A percentile compares a stretch with the other conserved stretches of the same genome.
phyloP scores from a whole-genome alignment of 2,329 filamentous ascomycete species.

The Colletotrichum sp. region DNA sequence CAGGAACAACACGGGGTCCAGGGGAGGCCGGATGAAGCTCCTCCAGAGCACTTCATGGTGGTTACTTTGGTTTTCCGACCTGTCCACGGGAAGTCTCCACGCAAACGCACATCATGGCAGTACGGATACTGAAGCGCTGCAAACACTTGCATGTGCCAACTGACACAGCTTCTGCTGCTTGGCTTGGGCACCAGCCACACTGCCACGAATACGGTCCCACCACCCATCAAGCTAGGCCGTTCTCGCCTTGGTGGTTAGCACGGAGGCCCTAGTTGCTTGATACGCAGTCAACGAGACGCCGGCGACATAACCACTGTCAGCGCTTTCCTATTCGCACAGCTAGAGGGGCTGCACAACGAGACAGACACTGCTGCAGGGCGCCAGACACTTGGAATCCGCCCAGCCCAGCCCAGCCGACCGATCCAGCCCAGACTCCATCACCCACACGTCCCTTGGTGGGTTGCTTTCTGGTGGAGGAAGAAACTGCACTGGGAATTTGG shows the following conservation, averaged over 20 bases:
- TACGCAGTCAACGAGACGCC: not conserved
- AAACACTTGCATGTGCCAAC: not conserved
- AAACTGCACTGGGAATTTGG: not conserved
- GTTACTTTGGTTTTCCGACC: not conserved
- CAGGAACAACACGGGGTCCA: not conserved
- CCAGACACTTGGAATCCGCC: constrained; percentile 9
- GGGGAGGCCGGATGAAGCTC: not conserved
- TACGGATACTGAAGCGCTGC: not conserved
- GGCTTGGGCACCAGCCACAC: constrained; percentile 7
- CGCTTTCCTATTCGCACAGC: not conserved
- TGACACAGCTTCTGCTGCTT: not conserved
- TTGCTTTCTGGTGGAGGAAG: not conserved
- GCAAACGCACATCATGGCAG: not conserved
- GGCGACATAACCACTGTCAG: not conserved
- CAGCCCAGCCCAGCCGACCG: not conserved
- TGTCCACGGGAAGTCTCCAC: not conserved
- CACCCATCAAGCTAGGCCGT: not conserved
- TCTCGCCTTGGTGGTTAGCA: not conserved
- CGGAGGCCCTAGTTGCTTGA: not conserved
- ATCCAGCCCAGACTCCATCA: not conserved
- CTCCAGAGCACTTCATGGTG: not conserved
- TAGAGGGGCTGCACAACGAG: not conserved
- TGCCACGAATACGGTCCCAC: constrained; percentile 8
- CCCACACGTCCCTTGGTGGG: not conserved
- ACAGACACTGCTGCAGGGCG: not conserved